A percentile compares a stretch with the other conserved stretches of the same genome.
Evolutionary conservation across 805 yeast species (phyloP).

Genomic region (Starmerella kuoi): DNA sequence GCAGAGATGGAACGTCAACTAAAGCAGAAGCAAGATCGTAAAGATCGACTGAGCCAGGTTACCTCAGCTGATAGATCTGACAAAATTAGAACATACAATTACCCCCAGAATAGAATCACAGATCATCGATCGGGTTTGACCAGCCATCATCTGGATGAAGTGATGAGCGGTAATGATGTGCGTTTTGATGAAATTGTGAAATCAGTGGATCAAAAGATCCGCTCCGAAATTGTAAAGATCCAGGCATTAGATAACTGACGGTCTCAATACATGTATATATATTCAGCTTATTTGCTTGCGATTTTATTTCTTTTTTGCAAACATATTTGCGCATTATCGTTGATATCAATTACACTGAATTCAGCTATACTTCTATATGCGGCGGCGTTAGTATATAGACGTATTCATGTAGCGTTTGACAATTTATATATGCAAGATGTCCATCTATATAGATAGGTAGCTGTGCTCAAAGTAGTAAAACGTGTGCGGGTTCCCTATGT

Average conservation of each 20-base stretch:
- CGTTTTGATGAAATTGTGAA: constrained; percentile 43
- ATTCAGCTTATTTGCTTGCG: too few species aligned
- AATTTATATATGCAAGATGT: too few species aligned
- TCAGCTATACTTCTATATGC: too few species aligned
- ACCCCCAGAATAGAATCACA: constrained; percentile 81
- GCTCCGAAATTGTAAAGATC: constrained; percentile 27
- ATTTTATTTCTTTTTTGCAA: too few species aligned
- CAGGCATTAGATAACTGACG: constrained; percentile 2
- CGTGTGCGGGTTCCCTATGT: too few species aligned
- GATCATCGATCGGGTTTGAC: constrained; percentile 84
- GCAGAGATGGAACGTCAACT: constrained; percentile 67
- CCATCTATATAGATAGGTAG: too few species aligned
- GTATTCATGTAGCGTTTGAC: too few species aligned
- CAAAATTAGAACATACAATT: constrained; percentile 87
- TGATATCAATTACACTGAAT: too few species aligned
- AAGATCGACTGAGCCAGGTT: constrained; percentile 69
- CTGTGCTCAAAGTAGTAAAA: too few species aligned
- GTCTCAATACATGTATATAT: too few species aligned
- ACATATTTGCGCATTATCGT: too few species aligned
- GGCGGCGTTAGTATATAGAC: too few species aligned
- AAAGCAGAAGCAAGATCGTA: constrained; percentile 51
- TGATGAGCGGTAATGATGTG: constrained; percentile 41
- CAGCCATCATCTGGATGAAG: constrained; percentile 59
- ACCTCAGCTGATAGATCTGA: constrained; percentile 82
- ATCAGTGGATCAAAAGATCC: constrained; percentile 38